Percentiles rank a stretch among this genome's conserved stretches.
Conservation (phyloP, 2,329 filamentous ascomycete species). For the Teratosphaeria gauchensis region DNA sequence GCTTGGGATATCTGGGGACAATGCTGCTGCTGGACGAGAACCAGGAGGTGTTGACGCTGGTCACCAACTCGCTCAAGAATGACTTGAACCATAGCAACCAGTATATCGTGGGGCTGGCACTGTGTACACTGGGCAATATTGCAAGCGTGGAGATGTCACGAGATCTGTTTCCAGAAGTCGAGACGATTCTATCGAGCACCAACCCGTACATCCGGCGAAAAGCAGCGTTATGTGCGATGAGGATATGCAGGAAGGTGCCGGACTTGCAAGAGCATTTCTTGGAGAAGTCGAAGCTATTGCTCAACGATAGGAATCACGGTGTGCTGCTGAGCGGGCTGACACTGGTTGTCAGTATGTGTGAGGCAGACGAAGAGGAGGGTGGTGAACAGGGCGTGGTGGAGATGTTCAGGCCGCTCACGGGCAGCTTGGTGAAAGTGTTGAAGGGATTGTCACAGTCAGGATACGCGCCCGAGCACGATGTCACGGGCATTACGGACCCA, state of each 20-base stretch:
- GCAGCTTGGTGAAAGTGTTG: constrained; percentile 75
- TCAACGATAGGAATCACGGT: constrained; percentile 91
- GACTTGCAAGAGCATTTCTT: constrained; percentile 95
- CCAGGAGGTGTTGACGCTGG: constrained; percentile 91
- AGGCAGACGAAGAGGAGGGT: constrained; percentile 85
- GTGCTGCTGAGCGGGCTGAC: constrained; percentile 89
- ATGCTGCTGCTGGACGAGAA: constrained; percentile 97
- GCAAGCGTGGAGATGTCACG: constrained; percentile 97
- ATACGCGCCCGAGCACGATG: constrained; percentile 95
- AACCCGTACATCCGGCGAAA: constrained; percentile 99
- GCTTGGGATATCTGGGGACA: constrained; percentile 87
- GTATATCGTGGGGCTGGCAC: constrained; percentile 91
- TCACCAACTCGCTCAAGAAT: constrained; percentile 98
- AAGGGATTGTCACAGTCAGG: constrained; percentile 91
- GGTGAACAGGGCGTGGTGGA: constrained; percentile 85
- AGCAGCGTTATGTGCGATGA: constrained; percentile 96
- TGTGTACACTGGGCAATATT: constrained; percentile 95
- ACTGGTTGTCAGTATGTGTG: constrained; percentile 81
- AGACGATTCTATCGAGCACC: constrained; percentile 78
- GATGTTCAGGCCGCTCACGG: constrained; percentile 80
- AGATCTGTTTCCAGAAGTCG: constrained; percentile 93
- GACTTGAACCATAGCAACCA: constrained; percentile 87
- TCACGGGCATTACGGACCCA: constrained; percentile 94
- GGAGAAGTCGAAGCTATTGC: constrained; percentile 79
- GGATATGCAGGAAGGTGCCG: constrained; percentile 95